Base-by-base conservation (phyloP, 2,329 filamentous ascomycete genomes). In the Diplodia scrobiculata region DNA sequence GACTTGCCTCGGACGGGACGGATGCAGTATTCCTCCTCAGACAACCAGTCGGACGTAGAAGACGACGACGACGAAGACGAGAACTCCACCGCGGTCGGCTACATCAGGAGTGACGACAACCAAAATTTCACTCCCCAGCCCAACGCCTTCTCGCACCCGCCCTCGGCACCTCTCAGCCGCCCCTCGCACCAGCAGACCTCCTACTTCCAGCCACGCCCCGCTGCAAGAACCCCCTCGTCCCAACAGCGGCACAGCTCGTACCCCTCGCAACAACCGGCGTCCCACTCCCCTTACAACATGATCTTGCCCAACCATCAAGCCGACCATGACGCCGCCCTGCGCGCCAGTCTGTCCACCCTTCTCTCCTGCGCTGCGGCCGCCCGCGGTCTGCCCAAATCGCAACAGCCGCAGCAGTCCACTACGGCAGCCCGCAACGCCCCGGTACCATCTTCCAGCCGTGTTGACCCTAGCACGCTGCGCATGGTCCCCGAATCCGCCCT, bases 341-440 rank as follows among this genome's bases (percentile, higher is more conserved):
- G 95, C 38, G 92, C 95, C 21, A 97, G 92, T 58, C 84, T 99
- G n/a, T 97, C 92, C 0, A 98, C 95, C 0, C 84, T 99, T 13
- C 86, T 99, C 13, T 97, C 94, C n/a, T 96, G 92, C 73, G 94
- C 92, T 0, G 92, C 93, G 2, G 95, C 94, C 0, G 95, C 94
- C 1, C 86, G 95, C 51, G 90, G 90, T 3, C 82, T 95, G 17
- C 87, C 89, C 0, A 97, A 95, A 69, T 72, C 77, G 29, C 72
- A 74, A 3, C 19, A 74, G 6, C 17, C 58, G 17, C 58, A 41
- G 68, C 64, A 41, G 14, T n/a, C 47, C 19, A 41, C 5, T 41
- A 48, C 34, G 34, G 10, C 34, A 13, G 10, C 7, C 50, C 51
- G 51, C 58, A 32, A 32, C 51, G 41, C 64, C 19, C 48, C 60